These are phyloP conservation scores for Neoboletus subvelutipes DNA, from an alignment of 768 basidiomycete genomes.

Conservation along the genomic window DNA sequence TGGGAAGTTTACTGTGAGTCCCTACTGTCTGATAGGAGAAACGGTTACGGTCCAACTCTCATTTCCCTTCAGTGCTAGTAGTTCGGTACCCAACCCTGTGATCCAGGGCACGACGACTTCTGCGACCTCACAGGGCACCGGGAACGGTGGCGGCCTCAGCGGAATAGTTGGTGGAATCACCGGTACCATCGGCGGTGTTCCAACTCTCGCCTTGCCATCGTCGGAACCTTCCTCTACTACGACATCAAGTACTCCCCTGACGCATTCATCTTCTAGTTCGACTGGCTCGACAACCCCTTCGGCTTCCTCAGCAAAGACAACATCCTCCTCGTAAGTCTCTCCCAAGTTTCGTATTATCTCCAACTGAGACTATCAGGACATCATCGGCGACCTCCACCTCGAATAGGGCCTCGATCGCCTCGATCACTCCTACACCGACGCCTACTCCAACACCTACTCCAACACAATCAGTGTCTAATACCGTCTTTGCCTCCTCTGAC, in stretches of 20 bases:
- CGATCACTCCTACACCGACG: conserved; percentile 7
- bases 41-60: not conserved
- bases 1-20: no score
- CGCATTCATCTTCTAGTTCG: conserved; percentile 25
- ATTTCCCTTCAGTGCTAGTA: conserved; percentile 10
- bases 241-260: conserved; percentile 19
- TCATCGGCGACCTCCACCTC: conserved; percentile 11
- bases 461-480: conserved; percentile 19
- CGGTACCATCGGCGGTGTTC: conserved; percentile 12
- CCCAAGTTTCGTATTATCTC: not conserved
- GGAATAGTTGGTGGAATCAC: conserved; percentile 16
- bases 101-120: not conserved
- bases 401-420: conserved; percentile 9
- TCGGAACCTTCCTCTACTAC: conserved; percentile 18
- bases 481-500: conserved; percentile 24
- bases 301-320: conserved; percentile 1
- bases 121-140: not conserved
- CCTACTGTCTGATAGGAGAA: no score
- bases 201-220: conserved; percentile 16
- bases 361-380: conserved; percentile 5
- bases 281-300: conserved; percentile 24
- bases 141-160: not conserved
- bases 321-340: conserved; percentile 24
- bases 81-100: conserved; percentile 1
- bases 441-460: conserved; percentile 9